Evolutionary conservation across 1,284 basidiomycete genomes (phyloP).

Genomic region (Malassezia japonica): DNA sequence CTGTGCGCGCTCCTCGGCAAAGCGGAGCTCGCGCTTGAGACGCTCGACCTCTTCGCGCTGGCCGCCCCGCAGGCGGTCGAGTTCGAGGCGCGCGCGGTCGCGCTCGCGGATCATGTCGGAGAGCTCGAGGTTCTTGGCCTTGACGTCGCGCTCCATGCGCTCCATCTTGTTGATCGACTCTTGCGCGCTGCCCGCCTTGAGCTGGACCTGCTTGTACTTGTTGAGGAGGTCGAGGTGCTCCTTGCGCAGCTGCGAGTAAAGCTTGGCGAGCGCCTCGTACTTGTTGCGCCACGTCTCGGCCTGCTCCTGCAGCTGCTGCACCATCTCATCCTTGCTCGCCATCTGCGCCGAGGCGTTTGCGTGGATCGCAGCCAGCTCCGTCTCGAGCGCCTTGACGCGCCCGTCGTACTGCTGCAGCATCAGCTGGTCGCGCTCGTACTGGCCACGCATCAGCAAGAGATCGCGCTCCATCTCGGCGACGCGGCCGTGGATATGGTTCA

Average conservation of each 20-base stretch:
- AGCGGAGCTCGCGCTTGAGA: conserved; percentile 79
- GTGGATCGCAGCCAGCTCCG: conserved; percentile 70
- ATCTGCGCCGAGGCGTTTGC: conserved; percentile 79
- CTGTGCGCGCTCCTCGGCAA: conserved; percentile 96
- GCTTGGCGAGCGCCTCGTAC: conserved; percentile 94
- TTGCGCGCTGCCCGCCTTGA: conserved; percentile 96
- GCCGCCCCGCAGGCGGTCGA: conserved; percentile 80
- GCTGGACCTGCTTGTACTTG: conserved; percentile 93
- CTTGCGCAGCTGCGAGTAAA: conserved; percentile 92
- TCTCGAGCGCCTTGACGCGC: conserved; percentile 89
- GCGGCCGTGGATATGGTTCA: conserved; percentile 54
- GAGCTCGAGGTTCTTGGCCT: conserved; percentile 93
- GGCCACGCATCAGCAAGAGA: conserved; percentile 82
- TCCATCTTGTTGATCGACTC: conserved; percentile 99
- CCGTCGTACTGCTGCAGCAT: conserved; percentile 96
- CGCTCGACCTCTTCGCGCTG: conserved; percentile 95
- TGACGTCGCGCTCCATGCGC: conserved; percentile 94
- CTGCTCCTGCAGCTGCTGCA: conserved; percentile 91
- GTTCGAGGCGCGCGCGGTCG: conserved; percentile 87
- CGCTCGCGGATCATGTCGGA: conserved; percentile 98
- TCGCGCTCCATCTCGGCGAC: conserved; percentile 80
- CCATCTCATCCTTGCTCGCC: conserved; percentile 84
- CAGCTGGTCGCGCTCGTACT: conserved; percentile 96
- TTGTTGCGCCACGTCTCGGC: conserved; percentile 95
- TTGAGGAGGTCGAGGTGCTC: conserved; percentile 95